A percentile compares a stretch with the other conserved stretches of the same genome.
Conservation (phyloP, 2,329 filamentous ascomycete species). For the Colletotrichum plurivorum region DNA sequence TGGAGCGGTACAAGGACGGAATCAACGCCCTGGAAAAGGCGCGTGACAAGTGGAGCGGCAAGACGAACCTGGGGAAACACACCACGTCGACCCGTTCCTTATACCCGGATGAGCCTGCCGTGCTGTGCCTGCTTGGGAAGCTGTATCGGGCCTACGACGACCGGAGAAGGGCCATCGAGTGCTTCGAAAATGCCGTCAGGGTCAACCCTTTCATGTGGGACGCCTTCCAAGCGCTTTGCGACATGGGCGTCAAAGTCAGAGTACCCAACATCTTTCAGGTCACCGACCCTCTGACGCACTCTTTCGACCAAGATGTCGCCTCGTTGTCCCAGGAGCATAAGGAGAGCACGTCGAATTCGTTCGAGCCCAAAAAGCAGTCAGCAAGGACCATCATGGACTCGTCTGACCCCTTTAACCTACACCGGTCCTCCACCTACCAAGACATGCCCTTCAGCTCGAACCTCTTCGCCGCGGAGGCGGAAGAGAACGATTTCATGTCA, state of each 20-base stretch:
- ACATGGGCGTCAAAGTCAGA: conserved; percentile 85
- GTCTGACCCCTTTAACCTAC: conserved; percentile 67
- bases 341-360: conserved; percentile 51
- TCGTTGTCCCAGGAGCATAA: conserved; percentile 52
- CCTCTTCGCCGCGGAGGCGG: conserved; percentile 56
- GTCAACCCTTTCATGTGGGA: conserved; percentile 98
- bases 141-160: conserved; percentile 87
- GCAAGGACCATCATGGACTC: conserved; percentile 54
- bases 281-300: conserved; percentile 67
- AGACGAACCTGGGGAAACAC: conserved; percentile 86
- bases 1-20: conserved; percentile 86
- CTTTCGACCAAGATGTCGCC: conserved; percentile 58
- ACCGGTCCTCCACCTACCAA: conserved; percentile 56
- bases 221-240: conserved; percentile 89
- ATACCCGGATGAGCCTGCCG: conserved; percentile 85
- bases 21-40: conserved; percentile 87
- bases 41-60: conserved; percentile 80
- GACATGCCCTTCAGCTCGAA: conserved; percentile 57
- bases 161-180: conserved; percentile 85
- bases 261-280: conserved; percentile 90
- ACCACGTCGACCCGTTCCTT: conserved; percentile 81
- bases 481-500: conserved; percentile 69
- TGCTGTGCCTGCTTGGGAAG: conserved; percentile 89
- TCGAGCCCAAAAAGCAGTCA: conserved; percentile 61
- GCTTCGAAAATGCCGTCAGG: conserved; percentile 90